A percentile compares a stretch with the other conserved stretches of the same genome.
Evolutionary conservation across 148 eudicot species (phyloP).

Genomic region (Rhododendron ovatum): DNA sequence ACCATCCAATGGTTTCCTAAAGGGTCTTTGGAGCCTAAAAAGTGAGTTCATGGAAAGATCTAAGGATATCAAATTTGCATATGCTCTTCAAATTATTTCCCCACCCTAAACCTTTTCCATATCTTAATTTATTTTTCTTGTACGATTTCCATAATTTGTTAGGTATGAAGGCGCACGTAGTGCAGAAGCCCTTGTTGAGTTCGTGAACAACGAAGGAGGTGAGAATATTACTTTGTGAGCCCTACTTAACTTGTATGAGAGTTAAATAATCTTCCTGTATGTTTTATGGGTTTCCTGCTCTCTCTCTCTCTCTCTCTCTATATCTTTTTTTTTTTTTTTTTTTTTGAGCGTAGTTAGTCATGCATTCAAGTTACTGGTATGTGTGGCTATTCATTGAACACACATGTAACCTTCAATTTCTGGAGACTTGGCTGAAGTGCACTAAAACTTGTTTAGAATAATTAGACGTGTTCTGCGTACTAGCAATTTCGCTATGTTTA

Average conservation of each 20-base stretch:
- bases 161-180: conserved; percentile 95
- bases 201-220: conserved; percentile 85
- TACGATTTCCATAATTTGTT: background rate
- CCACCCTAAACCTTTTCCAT: background rate
- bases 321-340: background rate
- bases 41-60: conserved; percentile 37
- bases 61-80: background rate
- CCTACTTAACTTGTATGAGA: background rate
- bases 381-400: background rate
- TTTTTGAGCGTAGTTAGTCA: background rate
- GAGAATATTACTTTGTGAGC: conserved; percentile 7
- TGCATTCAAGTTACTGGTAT: background rate
- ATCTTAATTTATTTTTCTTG: background rate
- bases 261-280: background rate
- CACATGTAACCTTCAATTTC: background rate
- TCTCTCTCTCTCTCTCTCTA: background rate
- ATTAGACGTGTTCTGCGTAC: background rate
- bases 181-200: conserved; percentile 86
- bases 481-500: background rate
- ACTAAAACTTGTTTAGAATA: background rate
- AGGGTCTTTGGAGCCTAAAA: conserved; percentile 93
- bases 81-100: background rate
- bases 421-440: background rate
- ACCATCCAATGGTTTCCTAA: conserved; percentile 97
- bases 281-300: background rate